Conservation (phyloP, 2,329 filamentous ascomycete species). For the Ophiognomonia clavigignenti-juglandacearum region DNA sequence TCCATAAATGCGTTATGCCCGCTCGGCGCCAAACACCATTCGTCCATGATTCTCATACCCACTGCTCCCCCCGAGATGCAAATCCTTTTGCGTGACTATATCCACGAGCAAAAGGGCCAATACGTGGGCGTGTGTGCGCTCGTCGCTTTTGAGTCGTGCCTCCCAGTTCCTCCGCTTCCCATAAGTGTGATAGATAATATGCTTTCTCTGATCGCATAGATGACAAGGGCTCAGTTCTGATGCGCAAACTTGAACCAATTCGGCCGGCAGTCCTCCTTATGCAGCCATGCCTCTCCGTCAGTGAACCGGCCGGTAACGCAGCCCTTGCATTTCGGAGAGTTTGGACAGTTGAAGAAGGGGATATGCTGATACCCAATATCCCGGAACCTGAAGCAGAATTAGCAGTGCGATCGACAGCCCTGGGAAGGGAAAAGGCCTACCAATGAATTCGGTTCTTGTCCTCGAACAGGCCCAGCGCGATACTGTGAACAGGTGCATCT, state of each 20-base stretch:
- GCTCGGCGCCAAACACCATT: constrained; percentile 15
- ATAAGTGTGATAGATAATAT: constrained; percentile 7
- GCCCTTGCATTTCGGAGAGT: constrained; percentile 86
- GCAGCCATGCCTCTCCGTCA: constrained; percentile 78
- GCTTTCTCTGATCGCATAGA: constrained; percentile 1
- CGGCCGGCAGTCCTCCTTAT: constrained; percentile 88
- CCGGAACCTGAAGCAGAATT: constrained; percentile 70
- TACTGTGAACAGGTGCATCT: constrained; percentile 93
- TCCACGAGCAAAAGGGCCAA: constrained; percentile 8
- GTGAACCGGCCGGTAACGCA: constrained; percentile 86
- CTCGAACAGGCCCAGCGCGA: constrained; percentile 87
- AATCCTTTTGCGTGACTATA: constrained; percentile 6
- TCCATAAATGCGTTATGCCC: constrained; percentile 1
- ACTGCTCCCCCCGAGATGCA: constrained; percentile 11
- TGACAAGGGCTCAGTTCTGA: constrained; percentile 53
- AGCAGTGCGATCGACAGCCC: not conserved
- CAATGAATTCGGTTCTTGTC: constrained; percentile 89
- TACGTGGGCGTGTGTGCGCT: not conserved
- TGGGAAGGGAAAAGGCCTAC: constrained; percentile 41
- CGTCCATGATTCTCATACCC: constrained; percentile 4
- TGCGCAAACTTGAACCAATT: constrained; percentile 97
- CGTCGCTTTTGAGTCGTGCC: not conserved
- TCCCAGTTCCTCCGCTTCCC: not conserved
- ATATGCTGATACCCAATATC: constrained; percentile 99
- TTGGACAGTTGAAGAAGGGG: constrained; percentile 98